These are phyloP conservation scores for Aspergillus cejpii DNA, from an alignment of 2,329 filamentous ascomycete species.

Conservation along the genomic window DNA sequence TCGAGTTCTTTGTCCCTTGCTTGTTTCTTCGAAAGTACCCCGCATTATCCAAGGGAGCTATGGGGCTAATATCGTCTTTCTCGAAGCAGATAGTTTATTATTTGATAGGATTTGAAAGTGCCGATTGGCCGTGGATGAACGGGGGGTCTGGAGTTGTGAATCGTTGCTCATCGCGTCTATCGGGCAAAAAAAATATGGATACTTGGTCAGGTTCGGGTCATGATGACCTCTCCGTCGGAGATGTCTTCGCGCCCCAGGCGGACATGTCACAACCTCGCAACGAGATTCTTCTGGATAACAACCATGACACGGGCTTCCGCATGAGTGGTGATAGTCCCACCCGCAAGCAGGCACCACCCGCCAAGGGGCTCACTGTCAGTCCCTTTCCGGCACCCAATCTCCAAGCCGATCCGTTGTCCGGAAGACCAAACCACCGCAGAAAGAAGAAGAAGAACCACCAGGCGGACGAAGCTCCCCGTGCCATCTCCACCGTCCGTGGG, in stretches of 20 bases:
- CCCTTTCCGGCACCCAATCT: slow-evolving; percentile 27
- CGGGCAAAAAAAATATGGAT: slow-evolving; percentile 15
- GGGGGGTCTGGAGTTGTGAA: slow-evolving; percentile 2
- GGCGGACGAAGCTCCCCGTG: slow-evolving; percentile 22
- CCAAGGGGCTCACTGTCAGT: slow-evolving; percentile 16
- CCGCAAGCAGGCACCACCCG: slow-evolving; percentile 15
- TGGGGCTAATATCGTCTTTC: not conserved
- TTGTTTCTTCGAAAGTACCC: not conserved
- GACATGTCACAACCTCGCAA: slow-evolving; percentile 25
- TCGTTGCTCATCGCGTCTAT: slow-evolving; percentile 5
- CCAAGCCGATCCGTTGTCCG: slow-evolving; percentile 21
- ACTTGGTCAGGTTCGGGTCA: slow-evolving; percentile 17
- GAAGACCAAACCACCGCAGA: slow-evolving; percentile 26
- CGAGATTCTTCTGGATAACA: slow-evolving; percentile 19
- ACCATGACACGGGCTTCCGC: slow-evolving; percentile 21
- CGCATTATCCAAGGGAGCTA: not conserved
- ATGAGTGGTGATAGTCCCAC: slow-evolving; percentile 24
- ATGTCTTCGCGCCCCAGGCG: slow-evolving; percentile 36
- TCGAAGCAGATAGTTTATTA: slow-evolving; percentile 3
- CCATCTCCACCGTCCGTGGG: slow-evolving; percentile 39
- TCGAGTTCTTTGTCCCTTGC: not conserved
- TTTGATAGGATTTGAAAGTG: slow-evolving; percentile 2
- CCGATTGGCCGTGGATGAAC: slow-evolving; percentile 8
- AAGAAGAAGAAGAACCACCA: slow-evolving; percentile 42
- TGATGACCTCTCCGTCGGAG: slow-evolving; percentile 35